These are phyloP conservation scores for Laguncularia racemosa DNA, from an alignment of 345 rosid genomes.

Conservation along the genomic window DNA sequence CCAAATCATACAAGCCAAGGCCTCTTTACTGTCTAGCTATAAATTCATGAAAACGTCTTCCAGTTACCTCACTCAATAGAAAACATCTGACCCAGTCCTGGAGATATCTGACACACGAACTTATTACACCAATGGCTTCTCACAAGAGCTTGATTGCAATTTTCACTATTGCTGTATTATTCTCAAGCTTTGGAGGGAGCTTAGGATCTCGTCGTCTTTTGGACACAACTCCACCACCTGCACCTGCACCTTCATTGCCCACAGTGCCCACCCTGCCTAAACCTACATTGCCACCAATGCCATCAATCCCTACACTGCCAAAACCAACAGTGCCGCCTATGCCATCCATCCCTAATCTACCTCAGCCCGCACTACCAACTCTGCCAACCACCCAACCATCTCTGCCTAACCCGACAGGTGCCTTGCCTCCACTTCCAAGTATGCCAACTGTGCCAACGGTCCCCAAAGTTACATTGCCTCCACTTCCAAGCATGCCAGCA, in stretches of 20 bases:
- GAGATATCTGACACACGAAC: not conserved
- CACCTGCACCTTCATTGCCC: constrained; percentile 12
- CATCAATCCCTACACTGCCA: constrained; percentile 4
- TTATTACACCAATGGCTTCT: not conserved
- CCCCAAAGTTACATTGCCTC: constrained; percentile 11
- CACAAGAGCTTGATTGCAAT: not conserved
- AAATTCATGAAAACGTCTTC: not conserved
- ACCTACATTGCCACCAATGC: constrained; percentile 16
- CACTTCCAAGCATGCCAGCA: constrained; percentile 15
- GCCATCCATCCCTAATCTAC: not conserved
- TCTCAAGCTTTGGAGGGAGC: constrained; percentile 10
- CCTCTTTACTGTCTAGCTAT: not conserved
- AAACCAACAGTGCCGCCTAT: constrained; percentile 6
- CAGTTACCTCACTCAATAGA: not conserved
- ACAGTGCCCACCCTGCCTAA: constrained; percentile 13
- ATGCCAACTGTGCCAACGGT: constrained; percentile 3
- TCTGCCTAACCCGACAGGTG: constrained; percentile 17
- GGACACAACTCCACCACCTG: constrained; percentile 12
- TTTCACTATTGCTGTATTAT: constrained; percentile 10
- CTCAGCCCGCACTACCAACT: constrained; percentile 5
- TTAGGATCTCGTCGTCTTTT: constrained; percentile 23
- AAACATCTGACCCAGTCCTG: not conserved
- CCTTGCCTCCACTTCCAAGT: constrained; percentile 16
- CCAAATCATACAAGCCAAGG: constrained; percentile 2
- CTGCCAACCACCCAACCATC: constrained; percentile 13